Evolutionary conservation across 2,329 filamentous ascomycete species (phyloP), one percentile per base, ranked within the genome.

Genomic region (Fusarium virguliforme): DNA sequence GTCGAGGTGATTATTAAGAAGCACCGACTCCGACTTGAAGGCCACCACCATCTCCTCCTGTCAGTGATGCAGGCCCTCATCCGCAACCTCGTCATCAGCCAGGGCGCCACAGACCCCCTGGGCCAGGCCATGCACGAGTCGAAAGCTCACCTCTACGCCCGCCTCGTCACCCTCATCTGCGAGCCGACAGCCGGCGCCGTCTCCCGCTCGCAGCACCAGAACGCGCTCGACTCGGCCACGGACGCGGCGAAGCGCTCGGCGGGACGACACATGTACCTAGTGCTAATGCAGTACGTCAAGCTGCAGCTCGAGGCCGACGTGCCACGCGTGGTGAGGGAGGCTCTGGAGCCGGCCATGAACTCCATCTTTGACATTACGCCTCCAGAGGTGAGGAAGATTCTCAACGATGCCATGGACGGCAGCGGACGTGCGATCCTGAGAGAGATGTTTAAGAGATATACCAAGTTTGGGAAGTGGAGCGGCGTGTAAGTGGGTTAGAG

Each of bases 391-490:
- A 81, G 87, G 74, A 86, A 85, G 77, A 84, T 89, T 28, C 78
- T 91, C 63, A 89, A 87, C 71, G 89, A 91, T 70, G 84, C 83
- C 30, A 83, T 91, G 79, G 89, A 91, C 75, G 82, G 81, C 4
- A 87, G 85, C 70, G 89, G 89, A 7, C 81, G 89, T 66, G 88
- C 86, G 1, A 85, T 91, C 30, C 84, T 90, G 77, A 83, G 83
- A 70, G 85, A 87, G 65, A 81, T 91, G 82, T 90, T 86, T 68
- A 87, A 85, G 74, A 82, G 86, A 77, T 91, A 89, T 76, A 83
- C 83, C 76, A 88, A 85, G 79, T 90, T 90, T 81, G 89, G 89
- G 43, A 90, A 89, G 82, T 91, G 89, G 88, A 88, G 81, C 57
- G 88, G 88, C 35, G 84, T 89, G 26, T 89, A 83, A 71, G 57